These are phyloP conservation scores for Hirsutella rhossiliensis DNA, from an alignment of 2,329 filamentous ascomycete genomes.

Conservation along the genomic window DNA sequence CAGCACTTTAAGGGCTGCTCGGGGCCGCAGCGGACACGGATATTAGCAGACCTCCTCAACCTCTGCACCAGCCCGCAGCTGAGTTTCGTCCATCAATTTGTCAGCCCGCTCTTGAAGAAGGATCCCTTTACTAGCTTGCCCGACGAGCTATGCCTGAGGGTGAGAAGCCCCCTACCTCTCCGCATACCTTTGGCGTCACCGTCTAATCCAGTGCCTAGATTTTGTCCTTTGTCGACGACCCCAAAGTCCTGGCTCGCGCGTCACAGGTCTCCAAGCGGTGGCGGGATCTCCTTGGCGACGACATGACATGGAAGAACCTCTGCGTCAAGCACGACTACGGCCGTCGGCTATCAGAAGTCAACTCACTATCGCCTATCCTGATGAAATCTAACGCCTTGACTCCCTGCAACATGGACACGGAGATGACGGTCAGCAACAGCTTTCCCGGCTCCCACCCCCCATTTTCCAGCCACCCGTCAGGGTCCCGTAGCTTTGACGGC, in stretches of 20 bases:
- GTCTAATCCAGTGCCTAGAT: constrained; percentile 42
- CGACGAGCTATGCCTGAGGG: constrained; percentile 85
- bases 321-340: constrained; percentile 92
- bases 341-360: constrained; percentile 42
- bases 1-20: constrained; percentile 70
- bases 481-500: constrained; percentile 45
- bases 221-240: constrained; percentile 92
- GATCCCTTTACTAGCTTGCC: constrained; percentile 89
- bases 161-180: constrained; percentile 40
- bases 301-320: constrained; percentile 96
- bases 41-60: constrained; percentile 81
- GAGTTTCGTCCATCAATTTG: constrained; percentile 92
- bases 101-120: constrained; percentile 87
- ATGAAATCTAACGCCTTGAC: constrained; percentile 16
- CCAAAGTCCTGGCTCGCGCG: constrained; percentile 81
- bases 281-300: constrained; percentile 86
- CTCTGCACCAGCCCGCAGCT: constrained; percentile 91
- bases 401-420: constrained; percentile 21
- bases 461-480: constrained; percentile 19
- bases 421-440: constrained; percentile 24
- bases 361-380: constrained; percentile 19
- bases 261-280: constrained; percentile 93
- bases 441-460: constrained; percentile 31
- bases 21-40: constrained; percentile 62
- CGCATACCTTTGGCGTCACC: not conserved